Evolutionary conservation across 2,329 filamentous ascomycete species (phyloP), one percentile per base, ranked within the genome.

Genomic region (Colletotrichum abscissum): DNA sequence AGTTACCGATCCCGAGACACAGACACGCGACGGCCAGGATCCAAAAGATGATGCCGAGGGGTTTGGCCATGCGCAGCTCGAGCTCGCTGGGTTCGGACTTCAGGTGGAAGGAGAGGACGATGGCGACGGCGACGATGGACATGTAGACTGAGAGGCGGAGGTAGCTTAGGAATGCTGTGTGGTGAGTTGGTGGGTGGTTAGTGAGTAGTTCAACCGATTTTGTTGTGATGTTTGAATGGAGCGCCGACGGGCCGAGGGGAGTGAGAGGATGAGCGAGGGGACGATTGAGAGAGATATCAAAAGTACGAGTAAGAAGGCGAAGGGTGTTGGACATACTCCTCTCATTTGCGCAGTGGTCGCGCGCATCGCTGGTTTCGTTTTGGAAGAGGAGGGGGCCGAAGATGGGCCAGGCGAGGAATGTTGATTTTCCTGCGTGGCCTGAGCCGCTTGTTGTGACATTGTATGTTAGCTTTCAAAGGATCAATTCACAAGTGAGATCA

Each of bases 101-200:
- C 63, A 99, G 88, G 80, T 99, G 96, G 82, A 99, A 99, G 16
- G 94, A 97, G 63, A 98, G 88, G 11, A 97, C 92, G 76, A 99
- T 98, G 63, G 97, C 96, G 38, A 97, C 90, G 33, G 94, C 91
- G 9, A 98, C 95, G 64, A 99, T 88, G 76, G 95, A 92, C 89
- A 98, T 95, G 85, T 98, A 98, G 77, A 98, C 90, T 38, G 94
- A 92, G 2, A 98, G 89, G 4, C 95, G 92, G 24, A 98, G 90
- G 89, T 97, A 98, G 2, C 96, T 97, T 33, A 98, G 92, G 80
- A 98, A 98, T 0, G 90, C 88, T 91, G 75, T n/a, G n/a, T n/a
- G n/a, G n/a, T n/a, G n/a, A n/a, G n/a, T n/a, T n/a, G n/a, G n/a
- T n/a, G n/a, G n/a, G n/a, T n/a, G n/a, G n/a, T n/a, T n/a, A n/a